These are phyloP conservation scores for Curvularia lunata DNA, from an alignment of 2,329 filamentous ascomycete genomes.

Conservation along the genomic window DNA sequence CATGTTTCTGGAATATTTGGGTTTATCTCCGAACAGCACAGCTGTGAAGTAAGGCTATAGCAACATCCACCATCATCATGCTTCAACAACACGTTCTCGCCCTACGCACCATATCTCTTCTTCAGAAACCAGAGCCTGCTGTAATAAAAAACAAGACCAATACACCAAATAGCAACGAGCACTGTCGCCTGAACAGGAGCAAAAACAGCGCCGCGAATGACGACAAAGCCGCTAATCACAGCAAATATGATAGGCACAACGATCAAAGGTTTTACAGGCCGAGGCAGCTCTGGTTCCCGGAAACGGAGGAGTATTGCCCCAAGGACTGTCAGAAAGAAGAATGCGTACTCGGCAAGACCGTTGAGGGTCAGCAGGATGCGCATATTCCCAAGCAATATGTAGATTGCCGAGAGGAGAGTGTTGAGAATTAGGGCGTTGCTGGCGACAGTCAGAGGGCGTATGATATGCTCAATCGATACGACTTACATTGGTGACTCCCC, in stretches of 20 bases:
- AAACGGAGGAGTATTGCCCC: constrained; percentile 65
- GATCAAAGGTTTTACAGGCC: constrained; percentile 66
- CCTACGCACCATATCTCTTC: background rate
- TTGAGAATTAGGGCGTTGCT: constrained; percentile 46
- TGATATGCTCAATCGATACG: too few species aligned
- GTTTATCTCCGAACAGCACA: background rate
- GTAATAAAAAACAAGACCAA: constrained; percentile 32
- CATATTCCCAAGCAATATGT: constrained; percentile 68
- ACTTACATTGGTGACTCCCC: constrained; percentile 47
- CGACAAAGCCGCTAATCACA: constrained; percentile 58
- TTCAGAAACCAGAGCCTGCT: constrained; percentile 17
- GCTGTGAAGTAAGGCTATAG: background rate
- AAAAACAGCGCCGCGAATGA: constrained; percentile 45
- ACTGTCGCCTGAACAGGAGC: constrained; percentile 42
- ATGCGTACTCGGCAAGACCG: constrained; percentile 58
- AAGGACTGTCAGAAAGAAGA: constrained; percentile 69
- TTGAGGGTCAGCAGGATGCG: constrained; percentile 64
- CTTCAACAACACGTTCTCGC: background rate
- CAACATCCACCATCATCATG: background rate
- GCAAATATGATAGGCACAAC: constrained; percentile 62
- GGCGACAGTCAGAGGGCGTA: background rate
- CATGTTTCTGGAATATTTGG: background rate
- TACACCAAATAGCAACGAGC: constrained; percentile 38
- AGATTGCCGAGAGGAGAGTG: constrained; percentile 56
- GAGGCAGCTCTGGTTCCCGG: constrained; percentile 60